Evolutionary conservation across 2,329 filamentous ascomycete genomes (phyloP).

Genomic region (Colletotrichum magnum): DNA sequence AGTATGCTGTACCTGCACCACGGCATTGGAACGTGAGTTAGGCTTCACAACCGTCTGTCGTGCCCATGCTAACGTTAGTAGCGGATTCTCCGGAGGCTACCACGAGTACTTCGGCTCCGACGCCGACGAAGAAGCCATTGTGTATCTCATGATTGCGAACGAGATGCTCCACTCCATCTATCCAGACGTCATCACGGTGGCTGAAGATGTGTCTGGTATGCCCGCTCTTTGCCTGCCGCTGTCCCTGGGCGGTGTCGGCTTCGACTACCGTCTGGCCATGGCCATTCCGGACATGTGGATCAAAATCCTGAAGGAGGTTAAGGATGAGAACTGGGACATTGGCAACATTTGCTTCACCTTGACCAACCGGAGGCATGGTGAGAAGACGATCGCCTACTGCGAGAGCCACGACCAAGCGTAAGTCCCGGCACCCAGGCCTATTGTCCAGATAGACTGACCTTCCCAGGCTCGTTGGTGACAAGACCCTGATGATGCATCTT

Average conservation of each 20-base stretch:
- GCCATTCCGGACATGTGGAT: slow-evolving; percentile 99
- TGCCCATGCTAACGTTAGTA: slow-evolving; percentile 55
- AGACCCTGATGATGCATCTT: slow-evolving; percentile 97
- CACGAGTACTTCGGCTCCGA: slow-evolving; percentile 95
- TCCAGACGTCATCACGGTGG: slow-evolving; percentile 89
- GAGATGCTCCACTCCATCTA: slow-evolving; percentile 95
- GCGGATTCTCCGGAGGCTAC: slow-evolving; percentile 96
- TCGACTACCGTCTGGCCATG: slow-evolving; percentile 98
- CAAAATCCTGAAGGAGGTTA: slow-evolving; percentile 95
- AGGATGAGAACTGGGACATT: slow-evolving; percentile 94
- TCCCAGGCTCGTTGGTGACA: slow-evolving; percentile 90
- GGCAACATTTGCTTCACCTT: slow-evolving; percentile 86
- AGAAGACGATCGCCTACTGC: slow-evolving; percentile 98
- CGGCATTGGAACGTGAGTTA: slow-evolving; percentile 91
- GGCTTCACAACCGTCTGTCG: not conserved
- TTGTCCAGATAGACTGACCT: not conserved
- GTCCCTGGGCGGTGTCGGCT: slow-evolving; percentile 90
- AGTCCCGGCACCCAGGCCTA: slow-evolving; percentile 54
- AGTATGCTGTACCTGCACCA: slow-evolving; percentile 98
- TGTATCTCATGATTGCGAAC: slow-evolving; percentile 96
- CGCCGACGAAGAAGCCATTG: slow-evolving; percentile 93
- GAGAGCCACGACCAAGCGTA: slow-evolving; percentile 98
- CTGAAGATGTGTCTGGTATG: slow-evolving; percentile 99
- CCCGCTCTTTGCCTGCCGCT: slow-evolving; percentile 92
- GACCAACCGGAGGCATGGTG: slow-evolving; percentile 92